Evolutionary conservation across 768 basidiomycete species (phyloP).

Genomic region (Tylopilus plumbeoviolaceoides): DNA sequence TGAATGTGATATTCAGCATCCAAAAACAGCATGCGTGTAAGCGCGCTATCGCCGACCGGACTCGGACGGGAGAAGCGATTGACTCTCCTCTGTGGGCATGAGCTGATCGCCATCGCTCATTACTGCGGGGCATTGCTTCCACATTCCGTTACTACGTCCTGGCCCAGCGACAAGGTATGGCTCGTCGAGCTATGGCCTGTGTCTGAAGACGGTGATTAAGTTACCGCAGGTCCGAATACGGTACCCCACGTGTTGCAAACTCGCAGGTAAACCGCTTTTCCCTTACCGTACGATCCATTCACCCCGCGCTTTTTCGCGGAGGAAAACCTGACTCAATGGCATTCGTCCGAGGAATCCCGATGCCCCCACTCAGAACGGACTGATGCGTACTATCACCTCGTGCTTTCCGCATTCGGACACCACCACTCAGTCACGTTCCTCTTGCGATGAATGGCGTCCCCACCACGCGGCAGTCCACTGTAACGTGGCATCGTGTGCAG

Average conservation of each 20-base stretch:
- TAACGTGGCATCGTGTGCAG: neutral
- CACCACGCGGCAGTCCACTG: neutral
- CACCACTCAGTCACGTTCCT: constrained; percentile 2
- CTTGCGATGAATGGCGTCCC: neutral
- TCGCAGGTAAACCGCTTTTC: neutral
- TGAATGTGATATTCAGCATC: neutral
- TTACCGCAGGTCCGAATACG: neutral
- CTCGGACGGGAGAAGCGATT: constrained; percentile 9
- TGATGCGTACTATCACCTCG: constrained; percentile 18
- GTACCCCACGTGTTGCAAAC: constrained; percentile 7
- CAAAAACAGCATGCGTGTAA: constrained; percentile 1
- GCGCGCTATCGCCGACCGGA: constrained; percentile 17
- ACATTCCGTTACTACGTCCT: constrained; percentile 9
- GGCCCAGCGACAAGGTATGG: constrained; percentile 1
- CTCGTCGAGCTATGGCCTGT: neutral
- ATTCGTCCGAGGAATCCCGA: constrained; percentile 16
- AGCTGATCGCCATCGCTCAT: constrained; percentile 10
- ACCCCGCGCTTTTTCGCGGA: neutral
- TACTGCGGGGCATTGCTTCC: constrained; percentile 14
- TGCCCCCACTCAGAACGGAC: neutral
- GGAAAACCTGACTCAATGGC: neutral
- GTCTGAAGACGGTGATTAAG: neutral
- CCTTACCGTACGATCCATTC: neutral
- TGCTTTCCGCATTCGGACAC: constrained; percentile 9
- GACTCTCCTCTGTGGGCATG: constrained; percentile 8